These are phyloP conservation scores for Yamadazyma triangularis DNA, from an alignment of 1,139 yeast genomes.

Conservation along the genomic window DNA sequence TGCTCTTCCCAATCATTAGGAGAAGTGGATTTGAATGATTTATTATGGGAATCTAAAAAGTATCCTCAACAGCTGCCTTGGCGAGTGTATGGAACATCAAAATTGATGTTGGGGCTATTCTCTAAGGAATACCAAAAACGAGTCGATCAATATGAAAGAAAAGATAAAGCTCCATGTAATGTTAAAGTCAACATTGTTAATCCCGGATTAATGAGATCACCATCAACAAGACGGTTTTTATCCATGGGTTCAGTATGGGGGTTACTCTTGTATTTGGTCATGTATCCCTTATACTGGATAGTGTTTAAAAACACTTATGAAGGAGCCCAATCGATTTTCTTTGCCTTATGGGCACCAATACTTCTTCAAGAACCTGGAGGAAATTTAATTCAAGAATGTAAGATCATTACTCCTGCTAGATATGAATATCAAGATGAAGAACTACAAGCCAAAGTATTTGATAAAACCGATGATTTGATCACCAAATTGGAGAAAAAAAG, in stretches of 20 bases:
- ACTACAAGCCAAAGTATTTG: constrained; percentile 60
- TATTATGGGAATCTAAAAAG: constrained; percentile 57
- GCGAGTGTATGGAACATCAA: constrained; percentile 77
- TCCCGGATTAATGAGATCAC: constrained; percentile 89
- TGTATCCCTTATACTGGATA: constrained; percentile 82
- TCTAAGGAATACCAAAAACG: constrained; percentile 72
- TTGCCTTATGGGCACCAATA: constrained; percentile 70
- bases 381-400: constrained; percentile 68
- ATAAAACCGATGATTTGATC: constrained; percentile 55
- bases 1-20: constrained; percentile 79
- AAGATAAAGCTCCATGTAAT: constrained; percentile 65
- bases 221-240: constrained; percentile 73
- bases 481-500: constrained; percentile 60
- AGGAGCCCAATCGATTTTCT: constrained; percentile 77
- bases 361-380: constrained; percentile 59
- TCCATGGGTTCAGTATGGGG: constrained; percentile 78
- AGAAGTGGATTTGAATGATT: constrained; percentile 58
- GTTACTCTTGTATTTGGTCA: constrained; percentile 56
- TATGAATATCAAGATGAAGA: constrained; percentile 58
- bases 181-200: constrained; percentile 75
- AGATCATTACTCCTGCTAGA: constrained; percentile 54
- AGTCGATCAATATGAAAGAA: constrained; percentile 50
- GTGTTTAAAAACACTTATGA: constrained; percentile 67
- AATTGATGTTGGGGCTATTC: constrained; percentile 68
- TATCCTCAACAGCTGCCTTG: constrained; percentile 67